Conservation (phyloP, 2,329 filamentous ascomycete genomes). For the Ascosphaera aggregata region DNA sequence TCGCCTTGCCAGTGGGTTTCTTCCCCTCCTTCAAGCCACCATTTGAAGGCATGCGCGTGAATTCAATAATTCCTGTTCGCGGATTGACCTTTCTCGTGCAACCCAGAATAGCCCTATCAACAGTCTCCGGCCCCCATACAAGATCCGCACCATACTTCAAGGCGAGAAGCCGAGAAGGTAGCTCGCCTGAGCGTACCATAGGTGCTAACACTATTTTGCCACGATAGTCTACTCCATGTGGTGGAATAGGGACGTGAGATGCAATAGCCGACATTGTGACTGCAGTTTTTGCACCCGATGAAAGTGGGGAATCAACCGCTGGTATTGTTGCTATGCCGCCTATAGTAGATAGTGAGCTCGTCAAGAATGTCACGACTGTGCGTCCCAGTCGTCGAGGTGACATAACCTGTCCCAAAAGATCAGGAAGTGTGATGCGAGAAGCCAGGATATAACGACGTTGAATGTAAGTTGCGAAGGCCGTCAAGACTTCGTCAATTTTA, state of each 20-base stretch:
- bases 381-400: too few relatives aligned
- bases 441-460: too few relatives aligned
- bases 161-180: constrained; percentile 69
- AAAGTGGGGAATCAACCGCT: too few relatives aligned
- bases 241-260: constrained; percentile 55
- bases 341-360: too few relatives aligned
- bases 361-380: too few relatives aligned
- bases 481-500: too few relatives aligned
- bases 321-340: too few relatives aligned
- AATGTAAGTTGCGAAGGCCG: too few relatives aligned
- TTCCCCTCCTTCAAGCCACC: constrained; percentile 18
- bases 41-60: constrained; percentile 51
- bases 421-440: too few relatives aligned
- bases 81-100: constrained; percentile 56
- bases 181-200: constrained; percentile 94
- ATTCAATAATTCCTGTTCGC: constrained; percentile 60
- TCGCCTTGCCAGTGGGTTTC: constrained; percentile 9
- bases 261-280: constrained; percentile 30
- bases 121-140: constrained; percentile 93
- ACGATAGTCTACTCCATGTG: constrained; percentile 76
- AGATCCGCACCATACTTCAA: constrained; percentile 91
- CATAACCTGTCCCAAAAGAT: too few relatives aligned
- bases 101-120: constrained; percentile 81
- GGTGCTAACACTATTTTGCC: constrained; percentile 87
- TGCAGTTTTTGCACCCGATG: not conserved